Evolutionary conservation across 1,284 basidiomycete genomes (phyloP).

Genomic region (Somion occarium): DNA sequence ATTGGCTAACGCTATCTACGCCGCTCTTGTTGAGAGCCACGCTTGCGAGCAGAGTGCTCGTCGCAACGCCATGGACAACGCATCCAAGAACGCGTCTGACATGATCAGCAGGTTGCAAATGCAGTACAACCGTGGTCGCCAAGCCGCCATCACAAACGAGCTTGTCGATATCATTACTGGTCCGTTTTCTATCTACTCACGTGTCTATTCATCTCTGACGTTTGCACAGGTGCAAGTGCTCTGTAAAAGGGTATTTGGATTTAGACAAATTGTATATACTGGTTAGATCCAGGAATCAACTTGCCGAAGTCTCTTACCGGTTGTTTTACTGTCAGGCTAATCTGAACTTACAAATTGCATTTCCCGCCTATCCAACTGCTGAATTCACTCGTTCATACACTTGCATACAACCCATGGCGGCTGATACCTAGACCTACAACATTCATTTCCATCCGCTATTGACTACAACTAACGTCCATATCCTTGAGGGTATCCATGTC

Average conservation of each 20-base stretch:
- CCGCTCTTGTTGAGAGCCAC: constrained; percentile 92
- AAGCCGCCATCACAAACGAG: constrained; percentile 97
- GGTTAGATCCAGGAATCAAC: no score
- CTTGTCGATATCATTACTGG: constrained; percentile 94
- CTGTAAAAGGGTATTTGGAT: constrained; percentile 7
- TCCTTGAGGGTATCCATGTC: background rate
- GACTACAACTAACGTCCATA: background rate
- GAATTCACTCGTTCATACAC: no score
- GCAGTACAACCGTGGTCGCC: constrained; percentile 99
- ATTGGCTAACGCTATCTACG: constrained; percentile 94
- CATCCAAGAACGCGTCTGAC: constrained; percentile 95
- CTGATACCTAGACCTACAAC: no score
- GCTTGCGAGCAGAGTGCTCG: constrained; percentile 92
- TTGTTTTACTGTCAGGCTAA: no score
- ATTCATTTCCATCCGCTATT: no score
- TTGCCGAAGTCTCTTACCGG: no score
- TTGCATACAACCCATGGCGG: no score
- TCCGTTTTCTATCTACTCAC: constrained; percentile 28
- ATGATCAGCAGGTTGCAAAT: constrained; percentile 87
- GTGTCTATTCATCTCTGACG: background rate
- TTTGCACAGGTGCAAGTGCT: constrained; percentile 10
- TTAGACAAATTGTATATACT: background rate
- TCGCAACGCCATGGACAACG: constrained; percentile 99
- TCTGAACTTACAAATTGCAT: no score
- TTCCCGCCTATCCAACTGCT: no score